Conservation (phyloP, 441 rosid genomes). For the Euphorbia celastroides region DNA sequence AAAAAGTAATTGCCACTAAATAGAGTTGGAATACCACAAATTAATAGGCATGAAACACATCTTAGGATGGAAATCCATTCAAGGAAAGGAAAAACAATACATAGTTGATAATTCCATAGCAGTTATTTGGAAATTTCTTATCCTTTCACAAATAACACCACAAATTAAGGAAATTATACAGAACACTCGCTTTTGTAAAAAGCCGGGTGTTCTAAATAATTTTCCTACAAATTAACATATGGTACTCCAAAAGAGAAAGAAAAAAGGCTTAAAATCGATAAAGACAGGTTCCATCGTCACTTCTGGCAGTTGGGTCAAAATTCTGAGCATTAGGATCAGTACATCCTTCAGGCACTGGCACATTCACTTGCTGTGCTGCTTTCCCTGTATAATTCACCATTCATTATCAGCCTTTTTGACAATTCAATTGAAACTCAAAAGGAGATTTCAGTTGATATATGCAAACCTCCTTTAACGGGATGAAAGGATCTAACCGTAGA, state of each 20-base stretch:
- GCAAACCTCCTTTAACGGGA: slow-evolving; percentile 17
- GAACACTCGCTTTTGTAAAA: too few species aligned
- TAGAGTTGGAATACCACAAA: too few species aligned
- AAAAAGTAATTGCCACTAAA: too few species aligned
- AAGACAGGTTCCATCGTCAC: slow-evolving; percentile 85
- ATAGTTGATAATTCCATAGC: not conserved
- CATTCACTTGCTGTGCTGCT: slow-evolving; percentile 66
- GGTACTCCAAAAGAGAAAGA: not conserved
- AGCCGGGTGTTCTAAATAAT: too few species aligned
- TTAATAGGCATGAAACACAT: too few species aligned
- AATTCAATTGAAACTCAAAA: too few species aligned
- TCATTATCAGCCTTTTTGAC: too few species aligned
- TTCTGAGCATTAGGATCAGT: slow-evolving; percentile 62
- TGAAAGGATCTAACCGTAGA: slow-evolving; percentile 59
- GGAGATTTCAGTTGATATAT: not conserved
- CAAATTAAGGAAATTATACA: too few species aligned
- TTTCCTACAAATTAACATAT: not conserved
- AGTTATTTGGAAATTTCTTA: not conserved
- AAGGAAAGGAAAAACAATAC: not conserved
- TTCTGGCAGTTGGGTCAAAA: slow-evolving; percentile 92
- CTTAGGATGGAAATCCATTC: too few species aligned
- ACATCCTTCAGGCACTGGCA: slow-evolving; percentile 88
- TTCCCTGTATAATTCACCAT: slow-evolving; percentile 67
- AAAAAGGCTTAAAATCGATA: slow-evolving; percentile 30
- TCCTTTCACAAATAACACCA: not conserved